Conservation (phyloP, 768 basidiomycete species). For the Termitomyces sp. region DNA sequence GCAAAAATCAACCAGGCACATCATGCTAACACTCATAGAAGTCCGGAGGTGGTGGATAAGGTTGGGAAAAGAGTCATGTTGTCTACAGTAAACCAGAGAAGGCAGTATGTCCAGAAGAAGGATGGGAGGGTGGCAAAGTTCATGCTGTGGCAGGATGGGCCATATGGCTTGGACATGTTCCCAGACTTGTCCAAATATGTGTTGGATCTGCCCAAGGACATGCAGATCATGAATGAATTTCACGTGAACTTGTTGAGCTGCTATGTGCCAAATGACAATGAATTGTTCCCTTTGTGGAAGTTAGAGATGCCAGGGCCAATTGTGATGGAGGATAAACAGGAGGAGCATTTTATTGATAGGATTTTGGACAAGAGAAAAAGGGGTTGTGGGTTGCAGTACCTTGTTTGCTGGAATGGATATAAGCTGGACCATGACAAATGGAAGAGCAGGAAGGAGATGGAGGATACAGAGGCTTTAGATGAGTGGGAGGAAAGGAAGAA, state of each 20-base stretch:
- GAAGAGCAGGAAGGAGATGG: too few species aligned
- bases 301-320: conserved; percentile 1
- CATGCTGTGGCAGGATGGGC: conserved; percentile 30
- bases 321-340: neutral
- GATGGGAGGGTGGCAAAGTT: conserved; percentile 31
- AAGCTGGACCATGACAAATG: too few species aligned
- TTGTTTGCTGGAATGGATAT: neutral
- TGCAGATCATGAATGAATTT: conserved; percentile 25
- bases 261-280: conserved; percentile 23
- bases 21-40: neutral
- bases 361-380: neutral
- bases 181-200: conserved; percentile 19
- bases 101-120: conserved; percentile 19
- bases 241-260: conserved; percentile 25
- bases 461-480: too few species aligned
- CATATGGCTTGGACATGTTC: conserved; percentile 20
- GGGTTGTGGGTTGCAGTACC: neutral
- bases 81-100: neutral
- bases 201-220: conserved; percentile 17
- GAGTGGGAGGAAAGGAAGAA: too few species aligned
- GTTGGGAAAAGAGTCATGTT: neutral
- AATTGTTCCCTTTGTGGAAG: conserved; percentile 23
- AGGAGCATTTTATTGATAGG: neutral
- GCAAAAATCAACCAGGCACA: neutral
- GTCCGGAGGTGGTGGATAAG: neutral